Evolutionary conservation across 1,284 basidiomycete species (phyloP).

Genomic region (Fistulinella cinereoalba): DNA sequence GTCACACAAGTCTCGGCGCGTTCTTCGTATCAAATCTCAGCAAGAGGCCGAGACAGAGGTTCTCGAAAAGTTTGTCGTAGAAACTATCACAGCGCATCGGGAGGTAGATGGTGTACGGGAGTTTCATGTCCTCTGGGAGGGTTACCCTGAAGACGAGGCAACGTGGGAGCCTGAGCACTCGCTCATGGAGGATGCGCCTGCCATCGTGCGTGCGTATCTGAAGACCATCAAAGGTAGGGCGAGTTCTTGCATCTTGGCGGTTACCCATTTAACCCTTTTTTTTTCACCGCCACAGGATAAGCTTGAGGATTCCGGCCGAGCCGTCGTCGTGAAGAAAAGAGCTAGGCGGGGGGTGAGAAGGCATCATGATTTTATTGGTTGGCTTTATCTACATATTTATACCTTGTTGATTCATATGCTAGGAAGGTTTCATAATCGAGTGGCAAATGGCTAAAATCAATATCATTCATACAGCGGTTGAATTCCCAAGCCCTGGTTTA

Average conservation of each 20-base stretch:
- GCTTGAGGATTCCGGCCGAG: not conserved
- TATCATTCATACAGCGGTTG: conserved; percentile 9
- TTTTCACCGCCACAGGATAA: conserved; percentile 13
- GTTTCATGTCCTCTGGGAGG: conserved; percentile 60
- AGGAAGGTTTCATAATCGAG: conserved; percentile 11
- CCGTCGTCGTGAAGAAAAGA: not conserved
- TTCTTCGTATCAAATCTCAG: conserved; percentile 39
- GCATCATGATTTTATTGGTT: too few relatives aligned
- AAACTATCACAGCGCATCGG: conserved; percentile 34
- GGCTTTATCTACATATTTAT: too few relatives aligned
- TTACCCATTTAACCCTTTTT: not conserved
- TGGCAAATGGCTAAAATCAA: not conserved
- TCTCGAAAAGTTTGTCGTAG: conserved; percentile 38
- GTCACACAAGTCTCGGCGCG: conserved; percentile 39
- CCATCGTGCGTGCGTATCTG: conserved; percentile 21
- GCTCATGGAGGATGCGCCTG: conserved; percentile 47
- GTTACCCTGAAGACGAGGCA: conserved; percentile 53
- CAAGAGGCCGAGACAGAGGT: conserved; percentile 38
- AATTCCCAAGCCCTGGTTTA: conserved; percentile 5
- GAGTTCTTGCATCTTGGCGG: not conserved
- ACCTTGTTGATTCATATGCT: conserved; percentile 12
- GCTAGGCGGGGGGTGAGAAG: conserved; percentile 14
- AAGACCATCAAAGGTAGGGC: conserved; percentile 13
- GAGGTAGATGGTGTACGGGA: conserved; percentile 33
- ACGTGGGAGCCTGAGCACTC: conserved; percentile 59